Evolutionary conservation across 257 asterid genomes (phyloP), one percentile per base, ranked within the genome.

Genomic region (Solanum pennellii): DNA sequence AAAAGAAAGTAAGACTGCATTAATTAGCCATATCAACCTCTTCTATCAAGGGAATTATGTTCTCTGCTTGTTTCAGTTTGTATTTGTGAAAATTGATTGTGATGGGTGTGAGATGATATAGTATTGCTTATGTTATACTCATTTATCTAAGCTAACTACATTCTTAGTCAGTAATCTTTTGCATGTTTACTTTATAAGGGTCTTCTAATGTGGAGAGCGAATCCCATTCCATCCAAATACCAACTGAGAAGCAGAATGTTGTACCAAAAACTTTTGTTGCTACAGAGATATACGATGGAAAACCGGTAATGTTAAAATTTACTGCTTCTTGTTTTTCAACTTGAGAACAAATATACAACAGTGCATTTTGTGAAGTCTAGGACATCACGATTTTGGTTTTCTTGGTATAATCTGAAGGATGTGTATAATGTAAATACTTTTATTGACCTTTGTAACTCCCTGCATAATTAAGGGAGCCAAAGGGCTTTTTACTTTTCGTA

Each of bases 241-340:
- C 82, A 45, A 74, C 39, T 23, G 93, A 88, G 92, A 92, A 94
- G 88, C 89, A 85, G 84, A 90, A 87, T 84, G 89, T 89, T 86
- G 73, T 89, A 88, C 93, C 98, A 39, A 93, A 91, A 92, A 87
- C 94, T 85, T 95, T 94, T 93, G 93, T 91, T 88, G 93, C 94
- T 90, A 90, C 89, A 62, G 98, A 94, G 94, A 90, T 89, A 66
- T 90, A 68, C 83, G 98, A 95, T 86, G 98, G 98, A 68, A 92
- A 89, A 91, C 68, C 89, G 88, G 99, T 96, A 95, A 91, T 86
- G 33, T 62, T 65, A 76, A 86, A 47, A 20, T 47, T 72, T 29
- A 29, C 27, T 18, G 59, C 84, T 72, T 23, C 35, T 47, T 65
- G 27, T 85, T 31, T 5, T 86, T 86, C 23, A 41, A n/a, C 18